phyloP scores from a whole-genome alignment of 345 rosid genomes.

The Citrus reticulata region DNA sequence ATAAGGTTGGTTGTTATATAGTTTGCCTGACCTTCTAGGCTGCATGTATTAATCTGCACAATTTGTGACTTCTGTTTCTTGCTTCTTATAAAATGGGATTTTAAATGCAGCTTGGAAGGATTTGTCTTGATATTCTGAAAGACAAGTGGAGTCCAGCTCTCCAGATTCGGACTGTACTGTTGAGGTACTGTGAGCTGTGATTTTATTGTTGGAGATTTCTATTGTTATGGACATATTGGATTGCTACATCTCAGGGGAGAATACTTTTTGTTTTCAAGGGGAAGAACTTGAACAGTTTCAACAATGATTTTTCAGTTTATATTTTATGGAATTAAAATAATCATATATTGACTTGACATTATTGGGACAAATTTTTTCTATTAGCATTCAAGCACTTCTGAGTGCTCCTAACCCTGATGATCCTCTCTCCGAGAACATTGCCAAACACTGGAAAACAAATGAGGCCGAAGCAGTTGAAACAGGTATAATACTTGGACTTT shows the following conservation, averaged over 20 bases:
- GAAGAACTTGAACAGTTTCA: neutral
- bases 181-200: conserved; percentile 56
- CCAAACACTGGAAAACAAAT: conserved; percentile 97
- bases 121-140: conserved; percentile 96
- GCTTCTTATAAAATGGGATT: neutral
- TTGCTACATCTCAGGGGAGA: neutral
- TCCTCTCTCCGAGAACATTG: conserved; percentile 96
- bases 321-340: neutral
- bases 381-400: conserved; percentile 91
- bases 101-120: conserved; percentile 78
- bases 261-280: neutral
- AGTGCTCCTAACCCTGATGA: conserved; percentile 99
- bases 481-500: conserved; percentile 35
- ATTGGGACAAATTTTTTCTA: neutral
- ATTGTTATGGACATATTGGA: neutral
- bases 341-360: neutral
- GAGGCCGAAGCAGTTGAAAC: conserved; percentile 99
- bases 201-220: neutral
- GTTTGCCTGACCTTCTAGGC: neutral
- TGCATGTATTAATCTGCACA: neutral
- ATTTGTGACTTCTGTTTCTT: neutral
- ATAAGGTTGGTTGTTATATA: conserved; percentile 54
- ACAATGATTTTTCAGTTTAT: neutral
- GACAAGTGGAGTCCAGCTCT: conserved; percentile 99
- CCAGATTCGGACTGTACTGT: conserved; percentile 93